Conservation (phyloP, 2,329 filamentous ascomycete genomes). For the Cadophora luteo-olivacea region DNA sequence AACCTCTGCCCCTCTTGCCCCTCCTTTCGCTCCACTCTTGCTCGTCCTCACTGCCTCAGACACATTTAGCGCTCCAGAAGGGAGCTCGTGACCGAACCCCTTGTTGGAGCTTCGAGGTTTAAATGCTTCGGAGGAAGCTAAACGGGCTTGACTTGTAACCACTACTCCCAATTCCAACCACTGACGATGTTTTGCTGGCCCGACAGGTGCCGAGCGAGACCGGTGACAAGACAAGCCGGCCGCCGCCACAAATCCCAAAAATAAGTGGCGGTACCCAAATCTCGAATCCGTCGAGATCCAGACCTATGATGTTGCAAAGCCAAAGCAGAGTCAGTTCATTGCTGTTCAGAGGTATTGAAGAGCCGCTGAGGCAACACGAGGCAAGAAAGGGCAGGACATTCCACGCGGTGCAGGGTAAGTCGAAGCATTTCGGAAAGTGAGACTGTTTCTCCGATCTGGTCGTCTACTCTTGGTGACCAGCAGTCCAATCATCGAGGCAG, state of each 20-base stretch:
- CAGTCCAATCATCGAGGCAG: neutral
- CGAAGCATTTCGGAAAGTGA: neutral
- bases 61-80: slow-evolving; percentile 34
- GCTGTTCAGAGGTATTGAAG: neutral
- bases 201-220: slow-evolving; percentile 12
- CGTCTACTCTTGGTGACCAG: neutral
- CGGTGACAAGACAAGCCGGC: slow-evolving; percentile 9
- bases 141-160: neutral
- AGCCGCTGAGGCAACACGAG: slow-evolving; percentile 10
- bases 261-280: slow-evolving; percentile 8
- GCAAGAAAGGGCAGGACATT: neutral
- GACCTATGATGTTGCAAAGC: neutral
- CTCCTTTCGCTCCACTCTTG: neutral
- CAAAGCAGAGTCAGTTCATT: neutral
- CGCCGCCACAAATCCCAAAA: neutral
- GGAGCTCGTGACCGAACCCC: slow-evolving; percentile 35
- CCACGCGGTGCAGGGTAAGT: neutral
- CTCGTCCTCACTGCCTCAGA: slow-evolving; percentile 18
- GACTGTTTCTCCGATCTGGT: slow-evolving; percentile 14
- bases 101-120: slow-evolving; percentile 22
- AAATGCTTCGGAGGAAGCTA: neutral
- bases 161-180: slow-evolving; percentile 6
- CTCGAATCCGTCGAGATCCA: slow-evolving; percentile 14
- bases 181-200: slow-evolving; percentile 13
- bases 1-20: neutral